Percentiles rank a stretch among this genome's conserved stretches.
Evolutionary conservation across 1,139 yeast species (phyloP).

Genomic region (Blastobotrys capitulatus): DNA sequence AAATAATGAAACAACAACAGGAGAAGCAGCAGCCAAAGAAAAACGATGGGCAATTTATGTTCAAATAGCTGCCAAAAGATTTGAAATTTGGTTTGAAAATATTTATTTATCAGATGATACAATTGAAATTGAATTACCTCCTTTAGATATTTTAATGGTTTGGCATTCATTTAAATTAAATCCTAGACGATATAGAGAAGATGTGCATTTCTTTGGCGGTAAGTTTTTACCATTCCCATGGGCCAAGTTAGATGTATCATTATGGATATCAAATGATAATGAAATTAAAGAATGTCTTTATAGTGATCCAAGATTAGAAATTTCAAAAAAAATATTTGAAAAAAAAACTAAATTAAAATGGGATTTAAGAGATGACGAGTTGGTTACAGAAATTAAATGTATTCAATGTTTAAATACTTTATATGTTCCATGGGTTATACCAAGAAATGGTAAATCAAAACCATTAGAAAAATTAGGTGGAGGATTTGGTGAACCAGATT

Average conservation of each 20-base stretch:
- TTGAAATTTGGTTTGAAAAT: conserved; percentile 28
- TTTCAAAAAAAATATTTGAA: not conserved
- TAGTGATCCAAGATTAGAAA: conserved; percentile 16
- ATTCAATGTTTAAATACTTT: too few species aligned
- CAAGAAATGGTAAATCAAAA: not conserved
- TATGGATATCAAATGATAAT: conserved; percentile 14
- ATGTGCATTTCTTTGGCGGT: conserved; percentile 18
- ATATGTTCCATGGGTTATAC: not conserved
- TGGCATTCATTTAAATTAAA: conserved; percentile 39
- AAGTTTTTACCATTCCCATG: not conserved
- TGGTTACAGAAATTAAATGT: too few species aligned
- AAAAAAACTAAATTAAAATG: not conserved
- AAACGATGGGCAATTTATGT: conserved; percentile 35
- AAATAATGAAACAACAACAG: too few species aligned
- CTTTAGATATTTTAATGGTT: conserved; percentile 39
- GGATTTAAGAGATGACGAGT: not conserved
- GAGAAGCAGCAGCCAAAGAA: conserved; percentile 14
- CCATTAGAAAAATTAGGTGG: not conserved
- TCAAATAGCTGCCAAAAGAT: conserved; percentile 34
- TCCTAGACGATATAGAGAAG: conserved; percentile 33
- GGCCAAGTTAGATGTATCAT: conserved; percentile 25
- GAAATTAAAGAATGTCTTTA: conserved; percentile 16
- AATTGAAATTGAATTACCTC: conserved; percentile 28
- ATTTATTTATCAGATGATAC: not conserved
- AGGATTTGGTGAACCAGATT: conserved; percentile 6